Evolutionary conservation across 768 basidiomycete genomes (phyloP).

Genomic region (Tremella fuciformis): DNA sequence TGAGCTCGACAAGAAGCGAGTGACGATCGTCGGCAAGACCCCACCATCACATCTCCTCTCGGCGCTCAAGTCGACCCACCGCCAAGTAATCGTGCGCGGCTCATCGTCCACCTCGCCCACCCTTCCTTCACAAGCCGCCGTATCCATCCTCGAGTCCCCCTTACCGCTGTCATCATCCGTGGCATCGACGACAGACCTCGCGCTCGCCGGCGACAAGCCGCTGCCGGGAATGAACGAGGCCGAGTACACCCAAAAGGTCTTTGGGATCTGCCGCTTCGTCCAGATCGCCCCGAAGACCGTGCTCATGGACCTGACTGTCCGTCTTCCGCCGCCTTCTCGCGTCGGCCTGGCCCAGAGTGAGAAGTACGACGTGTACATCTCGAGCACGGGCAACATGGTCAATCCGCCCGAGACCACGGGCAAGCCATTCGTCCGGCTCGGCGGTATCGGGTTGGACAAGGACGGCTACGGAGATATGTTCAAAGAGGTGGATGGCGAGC

Average conservation of each 20-base stretch:
- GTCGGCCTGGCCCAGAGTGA: constrained; percentile 20
- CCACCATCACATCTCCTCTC: constrained; percentile 42
- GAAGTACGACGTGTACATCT: constrained; percentile 47
- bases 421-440: constrained; percentile 29
- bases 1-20: constrained; percentile 47
- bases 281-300: constrained; percentile 46
- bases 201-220: constrained; percentile 10
- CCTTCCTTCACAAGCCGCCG: constrained; percentile 37
- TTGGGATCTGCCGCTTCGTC: constrained; percentile 50
- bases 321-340: constrained; percentile 41
- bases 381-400: constrained; percentile 45
- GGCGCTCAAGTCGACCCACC: constrained; percentile 43
- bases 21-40: constrained; percentile 47
- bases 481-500: constrained; percentile 43
- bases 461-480: constrained; percentile 51
- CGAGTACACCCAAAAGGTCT: constrained; percentile 49
- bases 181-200: constrained; percentile 30
- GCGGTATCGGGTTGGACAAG: constrained; percentile 37
- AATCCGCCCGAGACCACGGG: constrained; percentile 47
- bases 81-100: constrained; percentile 48
- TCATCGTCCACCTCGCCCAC: constrained; percentile 31
- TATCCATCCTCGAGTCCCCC: constrained; percentile 51
- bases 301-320: constrained; percentile 50
- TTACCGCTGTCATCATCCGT: constrained; percentile 38
- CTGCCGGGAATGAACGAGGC: constrained; percentile 39